Evolutionary conservation across 106 monocot species (phyloP).

Genomic region (Dioscorea alata): DNA sequence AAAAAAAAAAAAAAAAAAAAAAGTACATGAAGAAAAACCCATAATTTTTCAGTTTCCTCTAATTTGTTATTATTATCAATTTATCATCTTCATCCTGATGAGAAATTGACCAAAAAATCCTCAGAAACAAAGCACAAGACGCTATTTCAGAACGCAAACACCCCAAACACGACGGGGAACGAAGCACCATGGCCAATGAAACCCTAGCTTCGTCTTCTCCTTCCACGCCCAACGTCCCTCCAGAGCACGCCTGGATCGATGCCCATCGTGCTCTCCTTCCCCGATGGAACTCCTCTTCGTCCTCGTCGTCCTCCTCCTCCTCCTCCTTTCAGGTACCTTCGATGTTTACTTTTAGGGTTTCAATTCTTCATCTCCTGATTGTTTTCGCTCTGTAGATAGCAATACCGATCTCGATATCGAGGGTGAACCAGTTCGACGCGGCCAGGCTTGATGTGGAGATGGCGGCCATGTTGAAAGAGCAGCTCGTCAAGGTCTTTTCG

Average conservation of each 20-base stretch:
- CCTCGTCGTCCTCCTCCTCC: slow-evolving; percentile 3
- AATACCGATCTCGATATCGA: slow-evolving; percentile 70
- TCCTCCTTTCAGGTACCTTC: slow-evolving; percentile 33
- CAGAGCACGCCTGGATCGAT: slow-evolving; percentile 38
- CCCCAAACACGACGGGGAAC: no score
- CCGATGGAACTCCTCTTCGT: slow-evolving; percentile 21
- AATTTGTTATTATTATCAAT: neutral
- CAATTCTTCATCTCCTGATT: neutral
- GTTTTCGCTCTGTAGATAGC: slow-evolving; percentile 9
- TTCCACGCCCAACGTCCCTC: slow-evolving; percentile 31
- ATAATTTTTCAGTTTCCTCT: no score
- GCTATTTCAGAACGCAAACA: neutral
- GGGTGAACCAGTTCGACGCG: slow-evolving; percentile 96
- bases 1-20: no score
- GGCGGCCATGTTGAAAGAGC: slow-evolving; percentile 96
- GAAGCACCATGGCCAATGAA: neutral
- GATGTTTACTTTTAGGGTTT: no score
- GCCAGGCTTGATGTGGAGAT: slow-evolving; percentile 97
- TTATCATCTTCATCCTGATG: neutral
- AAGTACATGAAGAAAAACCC: no score
- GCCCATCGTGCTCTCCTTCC: slow-evolving; percentile 25
- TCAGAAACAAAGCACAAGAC: neutral
- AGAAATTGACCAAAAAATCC: neutral
- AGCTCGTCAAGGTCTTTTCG: slow-evolving; percentile 88
- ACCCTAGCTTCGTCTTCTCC: slow-evolving; percentile 3